Percentiles rank a stretch among this genome's conserved stretches.
Evolutionary conservation across 306 rosid species (phyloP).

Genomic region (Quercus agrifolia): DNA sequence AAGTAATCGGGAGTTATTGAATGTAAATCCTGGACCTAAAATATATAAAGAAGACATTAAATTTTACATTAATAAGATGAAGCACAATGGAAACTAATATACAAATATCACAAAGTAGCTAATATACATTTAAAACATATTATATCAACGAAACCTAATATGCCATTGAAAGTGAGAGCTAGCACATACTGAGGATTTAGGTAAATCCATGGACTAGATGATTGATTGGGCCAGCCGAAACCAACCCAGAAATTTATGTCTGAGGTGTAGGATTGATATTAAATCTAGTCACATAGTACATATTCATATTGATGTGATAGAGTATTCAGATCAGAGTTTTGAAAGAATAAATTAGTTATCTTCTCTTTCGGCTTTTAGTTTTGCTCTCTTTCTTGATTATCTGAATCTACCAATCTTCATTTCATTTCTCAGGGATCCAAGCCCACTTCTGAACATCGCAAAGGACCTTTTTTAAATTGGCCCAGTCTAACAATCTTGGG

Average conservation of each 20-base stretch:
- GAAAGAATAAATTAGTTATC: no score
- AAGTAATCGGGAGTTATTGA: conserved; percentile 85
- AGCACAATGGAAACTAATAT: neutral
- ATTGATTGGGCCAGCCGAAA: neutral
- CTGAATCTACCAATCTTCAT: neutral
- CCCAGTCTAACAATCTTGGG: neutral
- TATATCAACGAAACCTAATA: neutral
- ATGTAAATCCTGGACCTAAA: conserved; percentile 94
- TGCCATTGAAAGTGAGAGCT: neutral
- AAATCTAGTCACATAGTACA: no score
- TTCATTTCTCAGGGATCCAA: neutral
- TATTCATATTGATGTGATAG: no score
- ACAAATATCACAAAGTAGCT: neutral
- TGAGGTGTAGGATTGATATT: neutral
- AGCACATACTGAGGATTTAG: neutral
- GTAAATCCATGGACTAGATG: neutral
- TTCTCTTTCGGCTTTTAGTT: neutral
- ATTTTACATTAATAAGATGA: neutral
- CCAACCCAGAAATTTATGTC: neutral
- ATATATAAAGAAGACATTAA: conserved; percentile 13
- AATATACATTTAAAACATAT: neutral
- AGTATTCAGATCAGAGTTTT: no score
- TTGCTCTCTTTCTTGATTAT: neutral
- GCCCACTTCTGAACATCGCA: neutral
- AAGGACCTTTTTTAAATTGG: neutral